Evolutionary conservation across 179 eudicot genomes (phyloP).

Genomic region (Dionaea muscipula): DNA sequence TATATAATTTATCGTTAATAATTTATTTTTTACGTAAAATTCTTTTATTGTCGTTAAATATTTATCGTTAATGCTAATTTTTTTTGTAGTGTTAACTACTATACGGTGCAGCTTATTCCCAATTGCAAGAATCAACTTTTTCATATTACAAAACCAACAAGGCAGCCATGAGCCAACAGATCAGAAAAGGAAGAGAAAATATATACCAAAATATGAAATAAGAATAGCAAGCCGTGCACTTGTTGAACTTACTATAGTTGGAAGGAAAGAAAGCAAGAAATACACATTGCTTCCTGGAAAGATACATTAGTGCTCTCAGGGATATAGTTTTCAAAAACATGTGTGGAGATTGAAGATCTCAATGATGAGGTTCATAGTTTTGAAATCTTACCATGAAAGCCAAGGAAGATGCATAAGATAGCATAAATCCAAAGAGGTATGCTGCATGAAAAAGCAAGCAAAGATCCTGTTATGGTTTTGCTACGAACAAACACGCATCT

Average conservation of each 20-base stretch:
- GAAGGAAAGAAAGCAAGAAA: conserved; percentile 65
- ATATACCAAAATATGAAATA: background rate
- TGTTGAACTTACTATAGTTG: conserved; percentile 42
- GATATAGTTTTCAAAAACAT: background rate
- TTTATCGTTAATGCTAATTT: conserved; percentile 58
- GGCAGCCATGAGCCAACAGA: background rate
- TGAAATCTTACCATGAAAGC: conserved; percentile 52
- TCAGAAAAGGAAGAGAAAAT: background rate
- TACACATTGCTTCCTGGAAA: conserved; percentile 49
- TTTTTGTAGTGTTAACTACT: no score
- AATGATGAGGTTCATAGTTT: background rate
- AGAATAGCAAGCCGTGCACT: background rate
- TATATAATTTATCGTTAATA: no score
- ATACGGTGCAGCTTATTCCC: conserved; percentile 59
- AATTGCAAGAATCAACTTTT: conserved; percentile 41
- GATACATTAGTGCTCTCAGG: background rate
- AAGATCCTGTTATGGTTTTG: background rate
- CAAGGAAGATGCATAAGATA: conserved; percentile 45
- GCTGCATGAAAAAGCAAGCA: conserved; percentile 29
- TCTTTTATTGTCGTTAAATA: no score
- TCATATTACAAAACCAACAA: background rate
- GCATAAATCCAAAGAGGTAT: conserved; percentile 75
- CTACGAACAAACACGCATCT: background rate
- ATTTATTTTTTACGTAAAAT: no score
- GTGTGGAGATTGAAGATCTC: background rate